Base-by-base conservation (phyloP, 164 flowering plant species). In the Tetrastigma voinierianum region DNA sequence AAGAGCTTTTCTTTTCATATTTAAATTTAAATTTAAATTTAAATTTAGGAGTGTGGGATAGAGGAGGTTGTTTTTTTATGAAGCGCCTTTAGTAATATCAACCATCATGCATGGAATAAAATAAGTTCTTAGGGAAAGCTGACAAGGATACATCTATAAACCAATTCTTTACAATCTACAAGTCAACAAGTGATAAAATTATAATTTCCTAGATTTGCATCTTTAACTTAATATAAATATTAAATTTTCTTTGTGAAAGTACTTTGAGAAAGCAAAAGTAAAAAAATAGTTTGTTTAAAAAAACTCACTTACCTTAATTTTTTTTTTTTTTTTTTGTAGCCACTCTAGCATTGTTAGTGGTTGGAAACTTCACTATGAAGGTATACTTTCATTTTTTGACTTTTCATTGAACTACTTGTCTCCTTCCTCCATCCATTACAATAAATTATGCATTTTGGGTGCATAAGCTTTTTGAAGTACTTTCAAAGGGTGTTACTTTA, bases 401-500 rank as follows among this genome's bases (percentile, higher is more conserved):
- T 55, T n/a, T n/a, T 40, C 47, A 54, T 63, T 63, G 63, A 2
- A 51, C 17, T 18, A 51, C 44, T 55, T 44, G 19, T 46, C n/a
- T 48, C 60, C 15, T 2, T 56, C 62, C 55, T 66, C 48, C 13
- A n/a, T 10, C 44, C 62, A 53, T 65, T 66, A 46, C 46, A n/a
- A 46, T 60, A 59, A 54, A 46, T 54, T 20, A 23, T 25, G 23
- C 32, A 17, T 62, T 67, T 46, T 52, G 15, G 64, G 76, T 68
- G 73, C 64, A 47, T 55, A 17, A n/a, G 49, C 51, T 59, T 69
- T 62, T 57, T 62, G 57, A 51, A 70, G 19, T 70, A 70, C 32
- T 61, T 74, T 49, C 61, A 74, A 70, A 62, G 60, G 9, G 25
- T 55, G 40, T 40, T 65, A 66, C 69, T 57, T 64, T 54, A 60